Conservation (phyloP, 495 filamentous ascomycete species). For the Penicillium macrosclerotiorum region DNA sequence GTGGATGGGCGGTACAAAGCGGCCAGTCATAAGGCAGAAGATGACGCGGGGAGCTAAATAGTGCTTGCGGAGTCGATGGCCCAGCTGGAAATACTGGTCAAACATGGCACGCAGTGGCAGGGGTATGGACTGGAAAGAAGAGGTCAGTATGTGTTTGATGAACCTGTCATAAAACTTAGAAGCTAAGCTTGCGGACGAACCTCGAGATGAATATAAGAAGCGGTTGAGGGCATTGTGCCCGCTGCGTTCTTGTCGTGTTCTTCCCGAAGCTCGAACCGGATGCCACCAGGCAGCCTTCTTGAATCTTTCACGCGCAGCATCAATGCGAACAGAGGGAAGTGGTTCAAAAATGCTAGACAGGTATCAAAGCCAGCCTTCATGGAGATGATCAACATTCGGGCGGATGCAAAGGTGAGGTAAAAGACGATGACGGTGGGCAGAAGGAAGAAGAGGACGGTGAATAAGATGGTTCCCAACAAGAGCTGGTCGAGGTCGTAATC, state of each 20-base stretch:
- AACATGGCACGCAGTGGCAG: constrained; percentile 91
- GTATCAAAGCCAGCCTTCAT: constrained; percentile 89
- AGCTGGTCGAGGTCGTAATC: constrained; percentile 99
- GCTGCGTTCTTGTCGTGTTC: constrained; percentile 27
- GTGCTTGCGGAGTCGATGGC: constrained; percentile 87
- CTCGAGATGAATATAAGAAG: constrained; percentile 79
- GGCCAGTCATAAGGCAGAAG: constrained; percentile 81
- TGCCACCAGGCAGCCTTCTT: constrained; percentile 84
- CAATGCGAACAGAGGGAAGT: constrained; percentile 95
- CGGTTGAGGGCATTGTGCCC: constrained; percentile 31
- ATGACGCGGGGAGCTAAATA: constrained; percentile 88
- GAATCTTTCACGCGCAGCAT: constrained; percentile 97
- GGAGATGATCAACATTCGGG: constrained; percentile 90
- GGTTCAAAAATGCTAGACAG: constrained; percentile 88
- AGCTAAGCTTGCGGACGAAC: constrained; percentile 36
- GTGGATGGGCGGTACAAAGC: constrained; percentile 88
- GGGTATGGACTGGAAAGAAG: constrained; percentile 67
- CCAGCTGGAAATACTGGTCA: constrained; percentile 94
- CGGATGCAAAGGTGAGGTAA: constrained; percentile 92
- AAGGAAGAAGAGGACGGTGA: constrained; percentile 93
- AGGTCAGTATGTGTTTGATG: constrained; percentile 10
- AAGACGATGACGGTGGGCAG: constrained; percentile 94
- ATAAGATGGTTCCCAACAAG: constrained; percentile 92
- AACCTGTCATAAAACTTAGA: not conserved
- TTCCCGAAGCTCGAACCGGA: constrained; percentile 85